Conservation (phyloP, 768 basidiomycete species). For the Daedalea quercina region DNA sequence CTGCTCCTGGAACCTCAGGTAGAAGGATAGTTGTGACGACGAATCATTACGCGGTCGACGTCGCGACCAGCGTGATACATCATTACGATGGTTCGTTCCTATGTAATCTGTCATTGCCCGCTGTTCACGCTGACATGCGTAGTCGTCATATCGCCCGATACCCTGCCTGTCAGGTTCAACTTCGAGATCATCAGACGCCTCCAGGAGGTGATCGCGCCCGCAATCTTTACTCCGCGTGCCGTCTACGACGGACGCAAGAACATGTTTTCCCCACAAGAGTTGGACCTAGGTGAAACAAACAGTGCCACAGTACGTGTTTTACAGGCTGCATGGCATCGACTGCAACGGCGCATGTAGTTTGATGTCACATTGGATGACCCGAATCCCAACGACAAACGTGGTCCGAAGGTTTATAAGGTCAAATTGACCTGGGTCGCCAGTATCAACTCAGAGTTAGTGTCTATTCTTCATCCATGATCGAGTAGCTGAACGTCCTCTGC, state of each 20-base stretch:
- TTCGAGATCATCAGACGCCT: slow-evolving; percentile 62
- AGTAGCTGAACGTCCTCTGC: not conserved
- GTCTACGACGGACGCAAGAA: slow-evolving; percentile 83
- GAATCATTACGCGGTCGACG: slow-evolving; percentile 60
- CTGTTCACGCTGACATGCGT: not conserved
- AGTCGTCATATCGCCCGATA: slow-evolving; percentile 55
- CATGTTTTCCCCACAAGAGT: slow-evolving; percentile 51
- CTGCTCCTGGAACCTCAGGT: slow-evolving; percentile 57
- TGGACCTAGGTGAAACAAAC: slow-evolving; percentile 48
- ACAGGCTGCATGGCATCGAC: too few species aligned
- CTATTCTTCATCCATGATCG: not conserved
- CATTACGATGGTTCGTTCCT: slow-evolving; percentile 61
- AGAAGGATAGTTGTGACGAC: slow-evolving; percentile 33
- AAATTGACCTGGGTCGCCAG: slow-evolving; percentile 60
- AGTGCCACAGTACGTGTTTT: slow-evolving; percentile 52
- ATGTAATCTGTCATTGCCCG: slow-evolving; percentile 11
- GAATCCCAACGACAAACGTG: slow-evolving; percentile 28
- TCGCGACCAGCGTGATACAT: slow-evolving; percentile 57
- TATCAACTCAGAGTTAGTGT: slow-evolving; percentile 76
- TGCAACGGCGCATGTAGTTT: slow-evolving; percentile 41
- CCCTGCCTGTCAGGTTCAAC: slow-evolving; percentile 58
- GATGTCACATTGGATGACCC: slow-evolving; percentile 45
- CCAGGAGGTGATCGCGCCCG: slow-evolving; percentile 49
- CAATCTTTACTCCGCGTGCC: slow-evolving; percentile 63
- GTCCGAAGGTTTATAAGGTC: slow-evolving; percentile 64